Evolutionary conservation across 805 yeast species (phyloP).

Genomic region (Geotrichum ghanense): DNA sequence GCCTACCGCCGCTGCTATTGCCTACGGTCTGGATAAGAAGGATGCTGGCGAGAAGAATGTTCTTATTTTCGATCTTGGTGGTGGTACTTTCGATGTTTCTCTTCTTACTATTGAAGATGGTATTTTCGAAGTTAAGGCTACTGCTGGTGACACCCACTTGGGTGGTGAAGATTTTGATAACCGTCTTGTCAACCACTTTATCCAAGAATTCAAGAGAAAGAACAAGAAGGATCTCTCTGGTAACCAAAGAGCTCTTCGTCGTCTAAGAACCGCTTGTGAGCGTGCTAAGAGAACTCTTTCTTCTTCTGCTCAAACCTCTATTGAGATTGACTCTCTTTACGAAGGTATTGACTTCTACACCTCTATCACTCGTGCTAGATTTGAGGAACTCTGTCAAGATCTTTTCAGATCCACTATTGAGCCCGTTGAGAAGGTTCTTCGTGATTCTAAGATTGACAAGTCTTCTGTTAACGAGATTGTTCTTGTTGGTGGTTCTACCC

Average conservation of each 20-base stretch:
- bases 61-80: constrained; percentile 90
- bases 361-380: constrained; percentile 89
- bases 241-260: constrained; percentile 93
- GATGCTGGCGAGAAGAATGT: constrained; percentile 76
- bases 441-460: constrained; percentile 80
- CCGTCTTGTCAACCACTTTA: constrained; percentile 87
- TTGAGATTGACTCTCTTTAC: constrained; percentile 82
- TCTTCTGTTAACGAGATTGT: constrained; percentile 81
- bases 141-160: constrained; percentile 81
- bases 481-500: constrained; percentile 92
- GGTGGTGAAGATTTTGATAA: constrained; percentile 98
- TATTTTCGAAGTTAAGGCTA: constrained; percentile 90
- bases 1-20: constrained; percentile 98
- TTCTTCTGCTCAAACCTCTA: constrained; percentile 83
- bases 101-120: constrained; percentile 87
- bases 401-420: constrained; percentile 84
- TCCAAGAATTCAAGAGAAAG: constrained; percentile 92
- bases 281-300: constrained; percentile 97
- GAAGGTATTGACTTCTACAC: constrained; percentile 95
- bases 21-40: constrained; percentile 70
- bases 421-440: constrained; percentile 88
- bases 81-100: constrained; percentile 97
- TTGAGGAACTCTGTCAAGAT: constrained; percentile 89
- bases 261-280: constrained; percentile 97
- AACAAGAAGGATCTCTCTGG: constrained; percentile 81